Percentiles rank a stretch among this genome's conserved stretches.
Conservation (phyloP, 345 rosid species). For the Eucalyptus coolabah region DNA sequence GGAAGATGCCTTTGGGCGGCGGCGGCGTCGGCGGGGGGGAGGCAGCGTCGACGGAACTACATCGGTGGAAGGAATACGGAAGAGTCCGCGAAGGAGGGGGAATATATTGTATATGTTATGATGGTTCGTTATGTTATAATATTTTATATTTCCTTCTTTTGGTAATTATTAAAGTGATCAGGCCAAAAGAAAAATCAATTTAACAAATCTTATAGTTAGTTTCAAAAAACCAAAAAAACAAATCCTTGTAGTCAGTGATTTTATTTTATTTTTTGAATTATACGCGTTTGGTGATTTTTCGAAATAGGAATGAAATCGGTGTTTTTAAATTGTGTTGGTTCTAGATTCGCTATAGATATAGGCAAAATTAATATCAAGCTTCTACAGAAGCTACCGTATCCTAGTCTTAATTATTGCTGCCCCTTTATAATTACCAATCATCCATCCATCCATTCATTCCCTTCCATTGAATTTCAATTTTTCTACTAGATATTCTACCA, state of each 20-base stretch:
- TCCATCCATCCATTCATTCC: no score
- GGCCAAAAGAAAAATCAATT: background rate
- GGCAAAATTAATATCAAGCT: no score
- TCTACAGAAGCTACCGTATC: no score
- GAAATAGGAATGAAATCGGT: no score
- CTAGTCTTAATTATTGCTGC: no score
- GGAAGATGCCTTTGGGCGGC: background rate
- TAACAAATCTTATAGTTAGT: background rate
- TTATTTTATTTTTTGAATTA: no score
- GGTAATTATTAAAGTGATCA: background rate
- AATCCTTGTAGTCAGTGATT: background rate
- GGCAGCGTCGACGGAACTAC: background rate
- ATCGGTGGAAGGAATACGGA: background rate
- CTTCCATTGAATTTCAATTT: no score
- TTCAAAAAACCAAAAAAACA: background rate
- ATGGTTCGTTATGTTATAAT: background rate
- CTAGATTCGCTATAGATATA: no score
- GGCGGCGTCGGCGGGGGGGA: background rate
- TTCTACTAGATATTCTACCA: no score
- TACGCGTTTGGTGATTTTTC: no score
- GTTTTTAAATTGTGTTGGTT: no score
- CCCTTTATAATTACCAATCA: no score
- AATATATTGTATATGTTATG: background rate
- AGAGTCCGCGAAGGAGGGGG: background rate
- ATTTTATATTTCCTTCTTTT: background rate